Evolutionary conservation across 768 basidiomycete genomes (phyloP).

Genomic region (Gyrodon lividus): DNA sequence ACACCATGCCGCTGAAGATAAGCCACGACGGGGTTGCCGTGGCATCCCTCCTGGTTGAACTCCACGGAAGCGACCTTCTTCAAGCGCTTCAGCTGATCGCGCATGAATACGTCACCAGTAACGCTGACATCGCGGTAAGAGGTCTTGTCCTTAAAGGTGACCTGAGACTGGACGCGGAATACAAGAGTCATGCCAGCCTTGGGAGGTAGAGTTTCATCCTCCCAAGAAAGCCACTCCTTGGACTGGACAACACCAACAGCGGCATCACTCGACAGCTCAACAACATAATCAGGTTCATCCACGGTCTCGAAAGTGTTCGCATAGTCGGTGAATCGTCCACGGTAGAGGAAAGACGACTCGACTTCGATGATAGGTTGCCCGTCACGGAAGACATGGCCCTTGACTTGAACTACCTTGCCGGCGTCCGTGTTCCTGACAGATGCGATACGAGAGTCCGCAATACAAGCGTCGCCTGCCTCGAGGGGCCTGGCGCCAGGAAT

Average conservation of each 20-base stretch:
- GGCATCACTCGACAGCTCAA: slow-evolving; percentile 72
- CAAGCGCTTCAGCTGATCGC: slow-evolving; percentile 83
- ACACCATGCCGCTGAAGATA: slow-evolving; percentile 92
- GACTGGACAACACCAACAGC: slow-evolving; percentile 87
- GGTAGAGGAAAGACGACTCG: slow-evolving; percentile 93
- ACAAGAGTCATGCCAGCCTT: slow-evolving; percentile 79
- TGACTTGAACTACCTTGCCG: slow-evolving; percentile 92
- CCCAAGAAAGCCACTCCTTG: slow-evolving; percentile 99
- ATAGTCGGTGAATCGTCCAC: slow-evolving; percentile 91
- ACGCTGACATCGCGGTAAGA: slow-evolving; percentile 81
- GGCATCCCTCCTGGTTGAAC: slow-evolving; percentile 82
- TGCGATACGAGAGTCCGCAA: slow-evolving; percentile 82
- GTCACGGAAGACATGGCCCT: slow-evolving; percentile 76
- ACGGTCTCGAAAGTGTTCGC: slow-evolving; percentile 94
- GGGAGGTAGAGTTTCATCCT: slow-evolving; percentile 75
- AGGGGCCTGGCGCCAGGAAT: slow-evolving; percentile 76
- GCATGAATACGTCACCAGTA: slow-evolving; percentile 80
- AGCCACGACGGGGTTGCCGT: slow-evolving; percentile 90
- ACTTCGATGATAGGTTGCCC: slow-evolving; percentile 89
- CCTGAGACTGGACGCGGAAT: slow-evolving; percentile 85
- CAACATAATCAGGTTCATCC: slow-evolving; percentile 85
- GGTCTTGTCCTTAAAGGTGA: slow-evolving; percentile 88
- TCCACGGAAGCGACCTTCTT: slow-evolving; percentile 87
- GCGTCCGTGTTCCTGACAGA: slow-evolving; percentile 89
- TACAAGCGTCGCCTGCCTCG: slow-evolving; percentile 84